Conservation (phyloP, 1,139 yeast species). For the Blastobotrys arbuscula region DNA sequence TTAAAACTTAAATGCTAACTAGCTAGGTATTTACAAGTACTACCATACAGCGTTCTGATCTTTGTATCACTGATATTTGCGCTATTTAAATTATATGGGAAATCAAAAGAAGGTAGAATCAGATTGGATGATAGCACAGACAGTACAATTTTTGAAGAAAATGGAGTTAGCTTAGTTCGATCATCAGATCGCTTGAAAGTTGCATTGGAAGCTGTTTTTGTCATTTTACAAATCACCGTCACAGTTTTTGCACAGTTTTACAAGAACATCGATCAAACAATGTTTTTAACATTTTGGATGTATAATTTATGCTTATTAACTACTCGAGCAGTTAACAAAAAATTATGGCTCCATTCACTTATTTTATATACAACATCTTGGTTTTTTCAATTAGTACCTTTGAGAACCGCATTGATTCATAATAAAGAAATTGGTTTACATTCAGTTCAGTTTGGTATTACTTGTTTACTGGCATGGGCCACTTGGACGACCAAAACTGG, state of each 20-base stretch:
- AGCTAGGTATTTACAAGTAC: background rate
- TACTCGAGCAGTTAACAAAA: background rate
- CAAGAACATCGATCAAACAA: background rate
- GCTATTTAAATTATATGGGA: background rate
- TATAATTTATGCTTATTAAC: background rate
- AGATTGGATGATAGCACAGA: background rate
- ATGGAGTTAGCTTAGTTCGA: background rate
- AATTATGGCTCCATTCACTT: background rate
- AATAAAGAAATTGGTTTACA: background rate
- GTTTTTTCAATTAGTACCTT: background rate
- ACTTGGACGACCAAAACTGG: background rate
- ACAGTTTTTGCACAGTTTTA: background rate
- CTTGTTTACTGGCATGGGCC: background rate
- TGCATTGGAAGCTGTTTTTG: background rate
- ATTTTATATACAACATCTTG: background rate
- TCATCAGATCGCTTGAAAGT: background rate
- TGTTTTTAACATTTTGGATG: background rate
- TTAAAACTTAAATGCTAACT: background rate
- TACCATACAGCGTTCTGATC: background rate
- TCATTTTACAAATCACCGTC: background rate
- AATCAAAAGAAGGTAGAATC: background rate
- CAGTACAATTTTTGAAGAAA: background rate
- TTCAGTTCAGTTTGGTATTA: background rate
- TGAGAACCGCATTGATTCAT: background rate
- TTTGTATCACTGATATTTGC: background rate